phyloP scores from a whole-genome alignment of 2,329 filamentous ascomycete species.

The Botrytis paeoniae region DNA sequence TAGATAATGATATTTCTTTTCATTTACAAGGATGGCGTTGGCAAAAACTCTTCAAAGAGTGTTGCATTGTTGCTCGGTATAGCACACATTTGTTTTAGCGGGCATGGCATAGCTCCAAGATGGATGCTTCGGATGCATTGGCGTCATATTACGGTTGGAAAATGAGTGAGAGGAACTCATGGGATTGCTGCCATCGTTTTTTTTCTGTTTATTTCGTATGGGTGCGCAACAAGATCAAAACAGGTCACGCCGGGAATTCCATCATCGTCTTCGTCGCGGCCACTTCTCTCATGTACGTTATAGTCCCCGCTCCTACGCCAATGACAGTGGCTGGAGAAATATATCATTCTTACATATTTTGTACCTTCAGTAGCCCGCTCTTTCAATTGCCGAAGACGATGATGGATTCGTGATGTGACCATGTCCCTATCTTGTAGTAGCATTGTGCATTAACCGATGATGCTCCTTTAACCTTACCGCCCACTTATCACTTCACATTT shows the following conservation, averaged over 20 bases:
- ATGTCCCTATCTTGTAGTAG: conserved; percentile 31
- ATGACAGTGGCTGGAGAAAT: conserved; percentile 46
- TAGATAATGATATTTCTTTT: conserved; percentile 36
- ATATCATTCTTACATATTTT: conserved; percentile 47
- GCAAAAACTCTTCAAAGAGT: conserved; percentile 33
- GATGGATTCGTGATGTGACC: conserved; percentile 55
- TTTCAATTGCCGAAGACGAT: conserved; percentile 53
- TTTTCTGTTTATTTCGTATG: conserved; percentile 30
- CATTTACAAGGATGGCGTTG: conserved; percentile 36
- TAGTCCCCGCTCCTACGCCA: conserved; percentile 45
- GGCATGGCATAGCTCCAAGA: conserved; percentile 45
- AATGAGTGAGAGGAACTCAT: conserved; percentile 34
- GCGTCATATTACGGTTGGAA: conserved; percentile 34
- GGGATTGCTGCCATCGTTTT: conserved; percentile 29
- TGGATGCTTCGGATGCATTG: conserved; percentile 39
- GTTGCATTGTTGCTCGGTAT: conserved; percentile 34
- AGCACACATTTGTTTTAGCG: conserved; percentile 45
- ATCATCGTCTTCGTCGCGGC: conserved; percentile 65
- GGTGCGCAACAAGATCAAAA: conserved; percentile 30
- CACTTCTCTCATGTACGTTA: conserved; percentile 61
- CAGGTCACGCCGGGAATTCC: conserved; percentile 54
- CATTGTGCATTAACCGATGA: conserved; percentile 35
- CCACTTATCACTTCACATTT: neutral
- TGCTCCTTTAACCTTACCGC: conserved; percentile 32
- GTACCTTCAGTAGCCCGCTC: conserved; percentile 40